Percentiles rank a stretch among this genome's conserved stretches.
Conservation (phyloP, 1,284 basidiomycete genomes). For the Apiotrichum sp. region DNA sequence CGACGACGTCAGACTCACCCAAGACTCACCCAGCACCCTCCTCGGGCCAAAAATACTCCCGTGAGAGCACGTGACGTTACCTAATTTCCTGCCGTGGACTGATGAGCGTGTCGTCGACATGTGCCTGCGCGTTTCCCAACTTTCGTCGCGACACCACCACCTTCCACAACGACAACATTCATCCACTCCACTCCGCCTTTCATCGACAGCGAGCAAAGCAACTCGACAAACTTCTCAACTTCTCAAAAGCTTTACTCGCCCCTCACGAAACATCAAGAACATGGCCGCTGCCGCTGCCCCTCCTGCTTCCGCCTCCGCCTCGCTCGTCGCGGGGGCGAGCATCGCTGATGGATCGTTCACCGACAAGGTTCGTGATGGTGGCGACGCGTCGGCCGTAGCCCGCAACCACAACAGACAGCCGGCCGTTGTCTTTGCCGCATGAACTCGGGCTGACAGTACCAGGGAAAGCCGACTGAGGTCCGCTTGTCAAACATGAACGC, state of each 20-base stretch:
- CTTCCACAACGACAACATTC: constrained; percentile 6
- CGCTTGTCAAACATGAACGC: constrained; percentile 92
- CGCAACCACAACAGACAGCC: too few relatives aligned
- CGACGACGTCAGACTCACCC: too few relatives aligned
- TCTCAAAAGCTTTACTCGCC: neutral
- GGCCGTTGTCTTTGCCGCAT: too few relatives aligned
- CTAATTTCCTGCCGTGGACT: neutral
- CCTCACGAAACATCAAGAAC: constrained; percentile 9
- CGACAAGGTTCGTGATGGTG: constrained; percentile 35
- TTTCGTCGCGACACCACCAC: constrained; percentile 18
- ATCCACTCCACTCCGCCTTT: neutral
- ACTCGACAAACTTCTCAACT: neutral
- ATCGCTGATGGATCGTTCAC: constrained; percentile 38
- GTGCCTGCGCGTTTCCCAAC: neutral
- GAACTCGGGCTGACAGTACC: constrained; percentile 10
- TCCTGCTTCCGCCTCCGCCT: constrained; percentile 8
- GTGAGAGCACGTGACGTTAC: too few relatives aligned
- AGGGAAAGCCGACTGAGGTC: constrained; percentile 61
- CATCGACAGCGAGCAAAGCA: neutral
- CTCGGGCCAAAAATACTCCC: too few relatives aligned
- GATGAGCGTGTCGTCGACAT: neutral
- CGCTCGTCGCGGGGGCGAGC: constrained; percentile 18
- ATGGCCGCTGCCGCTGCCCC: constrained; percentile 25
- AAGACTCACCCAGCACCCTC: too few relatives aligned
- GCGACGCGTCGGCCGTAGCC: neutral